A percentile compares a stretch with the other conserved stretches of the same genome.
These are phyloP conservation scores for Cudoniella acicularis DNA, from an alignment of 495 filamentous ascomycete species.

Conservation along the genomic window DNA sequence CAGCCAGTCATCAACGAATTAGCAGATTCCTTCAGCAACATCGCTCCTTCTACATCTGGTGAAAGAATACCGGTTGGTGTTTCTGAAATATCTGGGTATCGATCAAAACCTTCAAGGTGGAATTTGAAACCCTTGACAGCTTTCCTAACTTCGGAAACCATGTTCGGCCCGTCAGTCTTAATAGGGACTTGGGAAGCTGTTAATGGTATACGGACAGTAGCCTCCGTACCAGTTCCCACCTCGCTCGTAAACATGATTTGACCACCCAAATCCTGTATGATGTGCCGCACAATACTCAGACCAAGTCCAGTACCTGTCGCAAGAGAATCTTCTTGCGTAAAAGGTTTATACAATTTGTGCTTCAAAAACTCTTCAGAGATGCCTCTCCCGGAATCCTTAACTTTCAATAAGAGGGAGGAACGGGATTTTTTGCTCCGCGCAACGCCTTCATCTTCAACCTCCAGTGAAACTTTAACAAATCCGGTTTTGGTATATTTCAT, in stretches of 20 bases:
- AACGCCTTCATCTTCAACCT: constrained; percentile 8
- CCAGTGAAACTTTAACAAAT: constrained; percentile 19
- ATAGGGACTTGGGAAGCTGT: constrained; percentile 18
- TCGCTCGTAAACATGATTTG: constrained; percentile 56
- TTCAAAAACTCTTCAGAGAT: constrained; percentile 68
- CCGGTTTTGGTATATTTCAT: constrained; percentile 34
- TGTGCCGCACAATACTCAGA: constrained; percentile 63
- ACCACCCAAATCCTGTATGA: constrained; percentile 57
- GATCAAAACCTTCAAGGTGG: constrained; percentile 34
- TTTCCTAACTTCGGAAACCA: constrained; percentile 20
- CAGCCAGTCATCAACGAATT: constrained; percentile 31
- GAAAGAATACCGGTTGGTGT: constrained; percentile 27
- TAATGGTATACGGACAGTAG: constrained; percentile 49
- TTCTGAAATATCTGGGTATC: constrained; percentile 30
- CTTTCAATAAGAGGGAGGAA: constrained; percentile 23
- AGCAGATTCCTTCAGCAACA: constrained; percentile 32
- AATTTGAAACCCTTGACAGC: constrained; percentile 27
- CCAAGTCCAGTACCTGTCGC: constrained; percentile 67
- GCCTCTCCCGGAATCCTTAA: constrained; percentile 40
- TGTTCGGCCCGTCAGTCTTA: constrained; percentile 1
- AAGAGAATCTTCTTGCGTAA: constrained; percentile 65
- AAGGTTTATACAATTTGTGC: constrained; percentile 63
- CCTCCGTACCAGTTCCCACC: constrained; percentile 53
- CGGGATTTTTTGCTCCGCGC: constrained; percentile 1
- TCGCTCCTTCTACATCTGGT: constrained; percentile 27